A percentile compares a stretch with the other conserved stretches of the same genome.
phyloP scores from a whole-genome alignment of 768 basidiomycete species.

The Termitomyces sp. region DNA sequence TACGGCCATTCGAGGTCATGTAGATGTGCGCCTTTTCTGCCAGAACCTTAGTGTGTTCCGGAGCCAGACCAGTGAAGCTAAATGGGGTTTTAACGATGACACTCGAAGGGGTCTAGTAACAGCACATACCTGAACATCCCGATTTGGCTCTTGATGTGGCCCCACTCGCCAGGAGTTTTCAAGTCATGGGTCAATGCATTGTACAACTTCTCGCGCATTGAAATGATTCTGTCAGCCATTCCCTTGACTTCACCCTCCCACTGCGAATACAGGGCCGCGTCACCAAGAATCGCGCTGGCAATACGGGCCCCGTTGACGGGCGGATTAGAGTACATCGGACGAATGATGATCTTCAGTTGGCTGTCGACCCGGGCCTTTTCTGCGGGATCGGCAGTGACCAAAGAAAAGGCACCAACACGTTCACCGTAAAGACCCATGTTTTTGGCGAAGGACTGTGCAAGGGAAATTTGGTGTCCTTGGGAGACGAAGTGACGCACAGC shows the following conservation, averaged over 20 bases:
- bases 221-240: conserved; percentile 95
- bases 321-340: conserved; percentile 98
- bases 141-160: conserved; percentile 92
- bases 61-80: conserved; percentile 85
- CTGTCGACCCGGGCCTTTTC: conserved; percentile 88
- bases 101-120: not conserved
- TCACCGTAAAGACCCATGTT: conserved; percentile 99
- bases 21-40: conserved; percentile 90
- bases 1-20: conserved; percentile 92
- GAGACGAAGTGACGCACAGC: conserved; percentile 93
- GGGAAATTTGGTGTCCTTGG: conserved; percentile 85
- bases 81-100: not conserved
- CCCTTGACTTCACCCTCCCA: conserved; percentile 93
- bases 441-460: conserved; percentile 97
- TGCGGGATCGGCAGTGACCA: conserved; percentile 64
- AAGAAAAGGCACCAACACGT: conserved; percentile 95
- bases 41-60: conserved; percentile 75
- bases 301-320: conserved; percentile 88
- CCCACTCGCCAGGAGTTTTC: conserved; percentile 93
- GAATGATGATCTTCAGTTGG: conserved; percentile 92
- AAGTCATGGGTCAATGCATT: conserved; percentile 71
- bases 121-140: conserved; percentile 91
- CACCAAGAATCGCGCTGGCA: conserved; percentile 79
- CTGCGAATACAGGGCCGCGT: conserved; percentile 70
- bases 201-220: conserved; percentile 85